These are phyloP conservation scores for Lasiodiplodia sp. DNA, from an alignment of 2,329 filamentous ascomycete species.

Conservation along the genomic window DNA sequence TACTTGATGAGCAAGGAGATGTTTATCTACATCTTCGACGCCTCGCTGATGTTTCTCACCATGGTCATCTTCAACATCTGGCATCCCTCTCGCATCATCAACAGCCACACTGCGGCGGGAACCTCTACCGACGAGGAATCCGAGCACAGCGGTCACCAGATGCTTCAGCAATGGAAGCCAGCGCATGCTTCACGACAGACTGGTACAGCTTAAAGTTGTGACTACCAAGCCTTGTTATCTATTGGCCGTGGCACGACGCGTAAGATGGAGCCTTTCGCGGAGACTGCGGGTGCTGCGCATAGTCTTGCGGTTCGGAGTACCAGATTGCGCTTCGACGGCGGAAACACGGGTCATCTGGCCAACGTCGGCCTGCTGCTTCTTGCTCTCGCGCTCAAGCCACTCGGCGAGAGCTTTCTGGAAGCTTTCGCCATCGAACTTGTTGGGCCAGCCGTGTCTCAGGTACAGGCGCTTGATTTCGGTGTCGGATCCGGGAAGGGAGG, in stretches of 20 bases:
- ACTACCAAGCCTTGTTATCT: conserved; percentile 14
- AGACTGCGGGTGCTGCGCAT: conserved; percentile 29
- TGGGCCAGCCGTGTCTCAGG: conserved; percentile 25
- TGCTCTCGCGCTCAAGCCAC: conserved; percentile 23
- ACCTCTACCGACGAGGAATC: conserved; percentile 9
- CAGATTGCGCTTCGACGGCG: conserved; percentile 23
- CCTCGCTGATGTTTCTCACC: conserved; percentile 53
- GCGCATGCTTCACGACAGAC: conserved; percentile 10
- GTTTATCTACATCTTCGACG: conserved; percentile 58
- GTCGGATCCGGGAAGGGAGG: conserved; percentile 27
- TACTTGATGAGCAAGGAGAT: conserved; percentile 55
- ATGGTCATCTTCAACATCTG: conserved; percentile 49
- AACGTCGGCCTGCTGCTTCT: conserved; percentile 13
- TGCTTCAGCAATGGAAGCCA: conserved; percentile 21
- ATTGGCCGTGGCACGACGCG: conserved; percentile 12
- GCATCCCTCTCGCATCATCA: conserved; percentile 45
- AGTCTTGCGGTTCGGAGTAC: conserved; percentile 14
- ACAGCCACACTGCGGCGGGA: neutral
- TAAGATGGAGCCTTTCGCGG: conserved; percentile 26
- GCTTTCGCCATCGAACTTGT: conserved; percentile 24
- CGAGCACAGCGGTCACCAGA: conserved; percentile 15
- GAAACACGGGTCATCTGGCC: conserved; percentile 27
- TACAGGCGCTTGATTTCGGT: conserved; percentile 27
- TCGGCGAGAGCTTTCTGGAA: conserved; percentile 22
- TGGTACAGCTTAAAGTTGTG: conserved; percentile 3